A percentile compares a stretch with the other conserved stretches of the same genome.
phyloP scores from a whole-genome alignment of 2,329 filamentous ascomycete species.

The Colletotrichum tropicale region DNA sequence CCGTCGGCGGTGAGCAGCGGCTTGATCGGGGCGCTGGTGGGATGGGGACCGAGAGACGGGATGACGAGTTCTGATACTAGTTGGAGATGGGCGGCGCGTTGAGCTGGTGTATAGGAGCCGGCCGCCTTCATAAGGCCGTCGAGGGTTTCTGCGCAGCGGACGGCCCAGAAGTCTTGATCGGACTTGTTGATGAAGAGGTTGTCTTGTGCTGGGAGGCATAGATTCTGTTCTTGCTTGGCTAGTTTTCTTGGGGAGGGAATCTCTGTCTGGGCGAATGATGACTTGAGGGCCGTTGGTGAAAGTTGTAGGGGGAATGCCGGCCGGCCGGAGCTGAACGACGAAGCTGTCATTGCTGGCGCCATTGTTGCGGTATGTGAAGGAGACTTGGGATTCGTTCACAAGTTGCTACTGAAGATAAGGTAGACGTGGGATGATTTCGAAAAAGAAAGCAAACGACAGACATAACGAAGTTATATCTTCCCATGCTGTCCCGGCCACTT shows the following conservation, averaged over 20 bases:
- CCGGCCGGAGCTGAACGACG: neutral
- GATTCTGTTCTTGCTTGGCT: slow-evolving; percentile 12
- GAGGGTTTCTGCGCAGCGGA: slow-evolving; percentile 17
- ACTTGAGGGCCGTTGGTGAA: neutral
- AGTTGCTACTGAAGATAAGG: neutral
- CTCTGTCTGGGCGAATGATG: neutral
- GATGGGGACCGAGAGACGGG: slow-evolving; percentile 16
- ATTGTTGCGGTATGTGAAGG: neutral
- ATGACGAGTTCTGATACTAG: slow-evolving; percentile 19
- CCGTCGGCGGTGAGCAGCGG: slow-evolving; percentile 15
- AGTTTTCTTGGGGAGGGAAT: neutral
- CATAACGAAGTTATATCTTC: neutral
- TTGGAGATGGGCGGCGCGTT: slow-evolving; percentile 9
- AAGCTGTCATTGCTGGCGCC: slow-evolving; percentile 7
- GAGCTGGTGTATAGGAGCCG: slow-evolving; percentile 17
- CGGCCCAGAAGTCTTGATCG: slow-evolving; percentile 19
- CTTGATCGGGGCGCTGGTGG: slow-evolving; percentile 8
- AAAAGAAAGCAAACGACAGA: neutral
- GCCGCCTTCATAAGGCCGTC: slow-evolving; percentile 15
- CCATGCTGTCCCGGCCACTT: neutral
- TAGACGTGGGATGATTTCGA: no score
- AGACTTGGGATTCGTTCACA: neutral
- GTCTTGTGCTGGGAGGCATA: slow-evolving; percentile 10
- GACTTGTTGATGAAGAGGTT: slow-evolving; percentile 11
- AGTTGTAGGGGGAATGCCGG: neutral